Evolutionary conservation across 2,329 filamentous ascomycete species (phyloP), one percentile per base, ranked within the genome.

Genomic region (Neocucurbitaria cava): DNA sequence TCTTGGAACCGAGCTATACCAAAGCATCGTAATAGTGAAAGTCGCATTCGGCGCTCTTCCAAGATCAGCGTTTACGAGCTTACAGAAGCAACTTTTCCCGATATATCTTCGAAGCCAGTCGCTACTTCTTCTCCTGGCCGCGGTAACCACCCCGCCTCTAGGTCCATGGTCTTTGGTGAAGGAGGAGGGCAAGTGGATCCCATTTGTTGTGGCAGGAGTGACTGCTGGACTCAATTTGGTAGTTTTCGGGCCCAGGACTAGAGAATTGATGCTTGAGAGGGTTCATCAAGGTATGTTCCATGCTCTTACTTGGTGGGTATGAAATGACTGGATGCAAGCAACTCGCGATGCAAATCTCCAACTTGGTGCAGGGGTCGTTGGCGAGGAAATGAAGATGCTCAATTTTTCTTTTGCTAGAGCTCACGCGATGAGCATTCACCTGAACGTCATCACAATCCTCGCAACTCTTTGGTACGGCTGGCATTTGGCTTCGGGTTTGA

Each of bases 381-480:
- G 58, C 33, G 56, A 56, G 2, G 61, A 66, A 17, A 68, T 65
- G 58, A 46, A 62, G 35, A 36, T 42, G 2, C 41, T 76, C 1
- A 77, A 77, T 46, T 67, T 68, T 8, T 61, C 47, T 0, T 79
- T 79, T 49, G 68, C 71, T 1, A 56, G 61, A 10, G 71, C 71
- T 20, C 76, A 80, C 63, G 77, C 76, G 8, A 77, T 78, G 74
- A 73, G 69, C 10, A 79, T 79, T 26, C 77, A 79, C 68, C 28
- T 79, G 20, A 79, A 81, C 54, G 61, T 77, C 2, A 65, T 79
- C 18, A 67, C 75, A 0, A 64, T 79, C 45, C 55, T 58, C 11
- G 67, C 64, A 42, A 73, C 68, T 3, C 13, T 72, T 1, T 71
- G 56, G 51, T 70, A 71, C 48, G 70, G 70, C 3, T 69, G 55